Evolutionary conservation across 108 stramenopile species (phyloP), one percentile per base, ranked within the genome.

Genomic region (Cyclostephanos invisitatus): DNA sequence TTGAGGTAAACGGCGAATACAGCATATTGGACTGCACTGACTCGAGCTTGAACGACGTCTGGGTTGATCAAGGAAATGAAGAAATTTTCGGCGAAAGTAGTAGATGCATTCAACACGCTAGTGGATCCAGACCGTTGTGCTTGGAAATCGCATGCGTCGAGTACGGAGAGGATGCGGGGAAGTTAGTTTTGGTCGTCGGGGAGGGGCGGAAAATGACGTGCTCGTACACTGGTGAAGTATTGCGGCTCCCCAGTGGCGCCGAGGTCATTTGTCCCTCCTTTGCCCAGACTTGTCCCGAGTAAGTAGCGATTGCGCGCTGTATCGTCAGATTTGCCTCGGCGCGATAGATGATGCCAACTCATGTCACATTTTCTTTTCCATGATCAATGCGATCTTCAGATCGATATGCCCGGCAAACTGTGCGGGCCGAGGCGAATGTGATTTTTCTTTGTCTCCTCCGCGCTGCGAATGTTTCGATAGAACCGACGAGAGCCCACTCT

Each of bases 391-490:
- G 18, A 40, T n/a, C 37, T 20, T 55, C 42, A 70, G 68, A n/a
- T 62, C 61, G 44, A 35, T 72, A 53, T 83, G 82, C 46, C 73
- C 73, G 53, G 77, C 67, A 6, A 78, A 70, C 35, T 83, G 82
- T 47, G 51, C 77, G 36, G 82, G 82, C n/a, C 28, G 73, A 35
- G 82, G 82, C 12, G 32, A 24, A 49, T 83, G 82, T 42, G 65
- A 82, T 62, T 82, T 67, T 44, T 72, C 75, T 7, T 18, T 57
- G 14, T 67, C 81, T 15, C 71, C 81, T 37, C 64, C 77, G 27
- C 64, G 67, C 67, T 82, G 81, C 37, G 29, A 77, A 28, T 83
- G 82, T 29, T 83, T 74, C 55, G 73, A 83, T 69, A 60, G 77
- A 8, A 49, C 17, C 37, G 82, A 83, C 47, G 57, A 54, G 18